Conservation (phyloP, 805 yeast genomes). For the Metschnikowia santaceciliae region DNA sequence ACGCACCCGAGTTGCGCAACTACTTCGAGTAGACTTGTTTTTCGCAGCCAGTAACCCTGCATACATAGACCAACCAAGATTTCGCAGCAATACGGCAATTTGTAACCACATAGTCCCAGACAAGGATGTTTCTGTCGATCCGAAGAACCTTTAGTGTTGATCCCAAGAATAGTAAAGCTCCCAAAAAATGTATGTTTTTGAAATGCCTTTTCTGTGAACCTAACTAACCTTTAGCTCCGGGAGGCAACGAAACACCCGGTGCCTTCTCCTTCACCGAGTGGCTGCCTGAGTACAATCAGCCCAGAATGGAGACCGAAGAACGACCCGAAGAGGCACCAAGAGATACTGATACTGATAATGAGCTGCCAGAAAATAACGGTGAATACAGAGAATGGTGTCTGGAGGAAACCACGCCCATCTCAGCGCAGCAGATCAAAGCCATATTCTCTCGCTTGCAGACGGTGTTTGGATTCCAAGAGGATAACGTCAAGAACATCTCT, state of each 20-base stretch:
- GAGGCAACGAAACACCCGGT: conserved; percentile 2
- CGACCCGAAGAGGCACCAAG: not conserved
- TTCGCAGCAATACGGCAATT: conserved; percentile 2
- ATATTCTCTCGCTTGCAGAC: conserved; percentile 50
- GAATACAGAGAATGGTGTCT: conserved; percentile 40
- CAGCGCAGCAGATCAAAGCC: conserved; percentile 51
- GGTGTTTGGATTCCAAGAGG: conserved; percentile 66
- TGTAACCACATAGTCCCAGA: conserved; percentile 1
- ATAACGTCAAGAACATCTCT: conserved; percentile 62
- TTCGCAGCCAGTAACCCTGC: conserved; percentile 5
- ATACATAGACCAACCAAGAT: not conserved
- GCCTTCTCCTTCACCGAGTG: conserved; percentile 4
- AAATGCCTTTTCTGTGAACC: not conserved
- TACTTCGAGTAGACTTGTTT: not conserved
- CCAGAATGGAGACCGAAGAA: not conserved
- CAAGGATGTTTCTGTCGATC: conserved; percentile 3
- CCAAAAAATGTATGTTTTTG: not conserved
- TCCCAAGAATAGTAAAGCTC: not conserved
- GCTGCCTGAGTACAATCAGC: conserved; percentile 3
- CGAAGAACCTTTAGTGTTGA: conserved; percentile 1
- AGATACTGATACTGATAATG: not conserved
- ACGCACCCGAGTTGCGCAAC: conserved; percentile 6
- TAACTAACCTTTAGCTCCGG: not conserved
- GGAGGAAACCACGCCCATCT: conserved; percentile 42
- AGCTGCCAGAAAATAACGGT: not conserved